Evolutionary conservation across 495 filamentous ascomycete genomes (phyloP), one percentile per base, ranked within the genome.

Genomic region (Venustampulla echinocandica): DNA sequence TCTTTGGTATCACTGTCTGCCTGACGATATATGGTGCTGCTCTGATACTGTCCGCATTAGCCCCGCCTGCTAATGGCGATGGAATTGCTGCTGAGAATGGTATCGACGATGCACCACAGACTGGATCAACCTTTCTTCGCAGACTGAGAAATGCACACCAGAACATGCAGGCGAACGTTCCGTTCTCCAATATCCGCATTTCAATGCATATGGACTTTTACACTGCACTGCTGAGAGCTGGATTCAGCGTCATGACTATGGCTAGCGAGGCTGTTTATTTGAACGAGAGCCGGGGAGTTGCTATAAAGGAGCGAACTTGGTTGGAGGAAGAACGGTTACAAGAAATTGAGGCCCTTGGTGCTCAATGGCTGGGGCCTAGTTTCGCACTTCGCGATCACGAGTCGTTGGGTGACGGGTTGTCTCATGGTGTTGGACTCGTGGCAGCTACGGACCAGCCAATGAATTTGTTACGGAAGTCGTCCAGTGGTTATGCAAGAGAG

Each of bases 261-360:
- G 92, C 93, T 0, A 93, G 85, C 50, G 88, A 97, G 61, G 90
- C 92, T 0, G 93, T 97, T 0, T 98, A 93, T 59, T 71, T 98
- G 17, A 90, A 95, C 42, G 92, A 97, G 65, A 88, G 89, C 10
- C 74, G 75, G 21, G 67, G 68, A n/a, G 79, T 98, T 17, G 76
- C 77, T 39, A 69, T 95, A 9, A 75, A 79, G 28, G 68, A 69
- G n/a, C 80, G 81, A 68, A 97, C 93, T 0, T 98, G 92, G 92
- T 68, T 98, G 10, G 92, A 98, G 54, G 81, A 85, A 35, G 88
- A 95, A 34, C 74, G 88, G 18, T 64, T 80, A 6, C 68, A 64
- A 33, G 77, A 85, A 50, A 61, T 92, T 13, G 73, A 85, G 22
- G 72, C 81, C 53, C 50, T 71, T 17, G 62, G 67, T 44, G 69